Evolutionary conservation across 2,329 filamentous ascomycete genomes (phyloP), one percentile per base, ranked within the genome.

Genomic region (Curvularia spicifera): DNA sequence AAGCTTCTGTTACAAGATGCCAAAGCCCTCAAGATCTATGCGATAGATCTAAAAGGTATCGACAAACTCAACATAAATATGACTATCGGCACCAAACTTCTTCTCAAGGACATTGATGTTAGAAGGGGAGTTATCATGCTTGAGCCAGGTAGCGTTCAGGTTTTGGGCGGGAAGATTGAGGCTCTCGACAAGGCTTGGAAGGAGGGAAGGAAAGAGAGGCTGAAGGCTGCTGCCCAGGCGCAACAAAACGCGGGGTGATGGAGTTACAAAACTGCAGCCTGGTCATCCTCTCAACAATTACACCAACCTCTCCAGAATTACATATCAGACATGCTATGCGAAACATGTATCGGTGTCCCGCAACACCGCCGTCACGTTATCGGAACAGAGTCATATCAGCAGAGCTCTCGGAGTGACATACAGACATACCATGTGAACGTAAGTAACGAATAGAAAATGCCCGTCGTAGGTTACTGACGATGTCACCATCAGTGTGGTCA

Each of bases 151-250:
- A 87, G 77, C 56, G 88, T 87, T 53, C 83, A 85, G n/a, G 72
- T 96, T 2, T 77, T 97, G n/a, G 95, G 95, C 1, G 95, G 95
- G 0, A 96, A 91, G 78, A 84, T 98, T 44, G 93, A 97, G 53
- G 81, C 81, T 0, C 86, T 93, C 82, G 91, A 98, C 71, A 88
- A 86, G 71, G 82, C 82, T 7, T 98, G 94, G 94, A 82, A 83
- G 46, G 86, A 88, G 13, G 87, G 86, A 1, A 84, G 91, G 63
- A 88, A 97, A 75, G 83, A 82, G 48, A 84, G 86, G 63, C 76
- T 98, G 59, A 87, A 86, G 71, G 84, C 85, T 50, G 84, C 82
- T 12, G 84, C 88, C 9, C 72, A 60, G 24, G 51, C 59, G 8
- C 45, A 28, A 15, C 29, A 58, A 46, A 13, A 9, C 2, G 42